Base-by-base conservation (phyloP, 2,329 filamentous ascomycete genomes). In the Penicillium crustosum region DNA sequence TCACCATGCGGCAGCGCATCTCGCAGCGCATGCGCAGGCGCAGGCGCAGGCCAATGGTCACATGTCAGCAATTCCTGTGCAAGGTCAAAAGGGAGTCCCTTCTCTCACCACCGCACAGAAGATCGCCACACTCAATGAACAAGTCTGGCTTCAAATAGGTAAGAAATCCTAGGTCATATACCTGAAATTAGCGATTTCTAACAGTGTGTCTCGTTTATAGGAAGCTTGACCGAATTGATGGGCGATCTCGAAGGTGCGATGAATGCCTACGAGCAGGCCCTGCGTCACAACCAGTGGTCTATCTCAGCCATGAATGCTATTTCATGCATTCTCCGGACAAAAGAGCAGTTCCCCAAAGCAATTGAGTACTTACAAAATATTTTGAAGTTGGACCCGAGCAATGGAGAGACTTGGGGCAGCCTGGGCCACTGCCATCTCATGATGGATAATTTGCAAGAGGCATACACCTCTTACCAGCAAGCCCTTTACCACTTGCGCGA, bases 381-480 rank as follows among this genome's bases (percentile, higher is more conserved):
- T 59, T 79, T 97, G 53, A 95, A 96, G 77, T 82, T 97, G 27
- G 94, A 99, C 65, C 84, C 82, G 36, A 88, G 86, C 65, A 97
- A 96, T 72, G 94, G 94, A 58, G 94, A 97, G 75, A 92, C 94
- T 44, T 97, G 93, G 94, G 93, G 93, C 48, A 96, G 92, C 72
- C 82, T 97, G 31, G 93, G 94, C n/a, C 94, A 97, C 75, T 97
- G 94, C 78, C 96, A 93, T 73, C 82, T 99, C 27, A 99, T 99
- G 94, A 96, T 96, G 85, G 94, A 99, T 71, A 93, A 97, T 70
- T 79, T 97, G 35, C 94, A 97, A 77, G 92, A 97, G 72, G 94
- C 94, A 0, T 99, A 99, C 70, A 90, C 91, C 33, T 93, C 94
- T 1, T 99, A 99, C 73, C 94, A 99, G 74, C 91, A 95, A 73